Percentiles rank a stretch among this genome's conserved stretches.
Conservation (phyloP, 768 basidiomycete genomes). For the Pulveroboletus sp. region DNA sequence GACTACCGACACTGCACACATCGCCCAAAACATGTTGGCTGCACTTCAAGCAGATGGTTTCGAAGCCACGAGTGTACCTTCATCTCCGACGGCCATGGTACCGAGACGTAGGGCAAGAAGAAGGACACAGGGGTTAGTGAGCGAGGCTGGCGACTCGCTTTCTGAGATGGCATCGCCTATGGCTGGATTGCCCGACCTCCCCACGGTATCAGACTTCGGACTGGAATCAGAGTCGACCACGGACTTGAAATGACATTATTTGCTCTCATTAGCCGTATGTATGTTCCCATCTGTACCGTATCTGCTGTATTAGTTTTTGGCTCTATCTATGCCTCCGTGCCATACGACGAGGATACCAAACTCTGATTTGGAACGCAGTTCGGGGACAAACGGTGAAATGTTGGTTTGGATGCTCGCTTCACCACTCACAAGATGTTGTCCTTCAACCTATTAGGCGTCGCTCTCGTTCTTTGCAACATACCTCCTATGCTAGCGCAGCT, state of each 20-base stretch:
- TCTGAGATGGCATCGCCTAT: conserved; percentile 24
- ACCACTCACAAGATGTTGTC: conserved; percentile 13
- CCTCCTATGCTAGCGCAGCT: conserved; percentile 45
- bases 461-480: conserved; percentile 33
- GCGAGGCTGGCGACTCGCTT: conserved; percentile 31
- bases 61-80: conserved; percentile 37
- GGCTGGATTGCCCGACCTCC: conserved; percentile 22
- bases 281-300: conserved; percentile 31
- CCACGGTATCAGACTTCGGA: conserved; percentile 26
- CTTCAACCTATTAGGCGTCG: conserved; percentile 8
- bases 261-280: conserved; percentile 21
- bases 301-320: conserved; percentile 25
- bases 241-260: conserved; percentile 26
- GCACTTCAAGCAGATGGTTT: conserved; percentile 70
- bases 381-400: neutral
- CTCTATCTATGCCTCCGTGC: too few relatives aligned
- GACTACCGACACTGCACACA: too few relatives aligned
- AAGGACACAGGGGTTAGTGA: conserved; percentile 34
- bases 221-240: conserved; percentile 21
- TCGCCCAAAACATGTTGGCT: conserved; percentile 74
- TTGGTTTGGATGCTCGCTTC: neutral
- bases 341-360: conserved; percentile 19
- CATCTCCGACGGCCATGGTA: conserved; percentile 42
- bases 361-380: conserved; percentile 15
- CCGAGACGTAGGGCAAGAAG: conserved; percentile 26